Evolutionary conservation across 768 basidiomycete species (phyloP).

Genomic region (Auriscalpium orientale): DNA sequence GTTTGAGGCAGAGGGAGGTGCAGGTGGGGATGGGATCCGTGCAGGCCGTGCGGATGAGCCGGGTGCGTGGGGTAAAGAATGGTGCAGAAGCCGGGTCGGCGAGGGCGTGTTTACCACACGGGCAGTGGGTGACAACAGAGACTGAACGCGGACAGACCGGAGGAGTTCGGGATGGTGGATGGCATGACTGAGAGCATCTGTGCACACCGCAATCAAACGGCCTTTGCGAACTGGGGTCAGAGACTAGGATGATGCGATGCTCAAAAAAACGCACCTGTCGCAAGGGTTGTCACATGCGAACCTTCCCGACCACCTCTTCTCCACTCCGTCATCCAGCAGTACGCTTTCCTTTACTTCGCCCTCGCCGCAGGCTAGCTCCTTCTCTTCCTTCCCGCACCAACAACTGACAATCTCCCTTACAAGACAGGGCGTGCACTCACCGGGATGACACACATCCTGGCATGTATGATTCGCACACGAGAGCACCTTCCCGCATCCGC

Average conservation of each 20-base stretch:
- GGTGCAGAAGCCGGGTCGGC: constrained; percentile 25
- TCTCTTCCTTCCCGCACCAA: constrained; percentile 71
- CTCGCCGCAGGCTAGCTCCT: constrained; percentile 59
- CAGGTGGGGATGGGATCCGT: constrained; percentile 80
- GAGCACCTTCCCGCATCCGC: constrained; percentile 37
- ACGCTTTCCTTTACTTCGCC: constrained; percentile 37
- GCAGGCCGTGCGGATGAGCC: constrained; percentile 38
- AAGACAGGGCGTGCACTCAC: constrained; percentile 61
- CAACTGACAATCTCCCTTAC: constrained; percentile 51
- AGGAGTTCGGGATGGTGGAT: constrained; percentile 55
- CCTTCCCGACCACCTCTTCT: constrained; percentile 56
- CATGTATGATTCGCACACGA: constrained; percentile 72
- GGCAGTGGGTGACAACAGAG: constrained; percentile 58
- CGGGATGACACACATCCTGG: constrained; percentile 63
- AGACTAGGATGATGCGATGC: background rate
- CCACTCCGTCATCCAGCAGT: constrained; percentile 28
- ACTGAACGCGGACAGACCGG: constrained; percentile 72
- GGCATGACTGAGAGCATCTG: constrained; percentile 65
- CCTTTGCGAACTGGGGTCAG: constrained; percentile 25
- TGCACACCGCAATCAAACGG: constrained; percentile 75
- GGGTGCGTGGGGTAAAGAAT: constrained; percentile 34
- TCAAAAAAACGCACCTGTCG: constrained; percentile 34
- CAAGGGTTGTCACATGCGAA: constrained; percentile 58
- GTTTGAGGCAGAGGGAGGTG: constrained; percentile 54
- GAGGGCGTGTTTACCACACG: constrained; percentile 67